Base-by-base conservation (phyloP, 2,329 filamentous ascomycete genomes). In the Massarina eburnea region DNA sequence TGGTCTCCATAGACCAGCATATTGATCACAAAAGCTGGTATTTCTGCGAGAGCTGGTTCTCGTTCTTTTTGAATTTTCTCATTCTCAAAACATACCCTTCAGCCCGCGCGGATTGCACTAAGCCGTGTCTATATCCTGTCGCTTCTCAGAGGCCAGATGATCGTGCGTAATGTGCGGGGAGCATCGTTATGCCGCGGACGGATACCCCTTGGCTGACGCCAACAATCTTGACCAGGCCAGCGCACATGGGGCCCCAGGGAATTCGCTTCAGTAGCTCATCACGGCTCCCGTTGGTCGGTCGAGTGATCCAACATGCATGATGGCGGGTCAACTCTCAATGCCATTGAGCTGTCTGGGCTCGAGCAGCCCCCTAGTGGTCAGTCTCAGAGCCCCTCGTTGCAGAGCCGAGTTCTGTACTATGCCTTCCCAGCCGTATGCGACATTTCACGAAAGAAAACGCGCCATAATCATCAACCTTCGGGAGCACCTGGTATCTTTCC, bases 351-450 rank as follows among this genome's bases (percentile, higher is more conserved):
- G n/a, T n/a, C n/a, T n/a, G n/a, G n/a, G n/a, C n/a, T 26, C 12
- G 27, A 14, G 7, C 27, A 14, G 12, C 12, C 27, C 27, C 12
- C 9, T 30, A 14, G 27, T 14, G 7, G 12, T 14, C 24, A 26
- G 24, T 10, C 10, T 26, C 24, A 26, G 24, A 7, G 24, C 7
- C 18, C 17, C 18, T 19, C 32, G 33, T 43, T 33, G 29, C 33
- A 19, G 34, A 24, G 43, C 15, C n/a, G n/a, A 26, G n/a, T 30
- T 19, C n/a, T 24, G 22, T 9, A 29, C 32, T 32, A 29, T 46
- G 38, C 37, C 33, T 33, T 46, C 8, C 17, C 19, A n/a, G 24
- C 33, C 40, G 26, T 19, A 33, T 26, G n/a, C 15, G 24, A 32
- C 21, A 37, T 24, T 32, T 20, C 26, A 14, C 39, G 15, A 38